Conservation (phyloP, 2,329 filamentous ascomycete species). For the Fusarium multiceps region DNA sequence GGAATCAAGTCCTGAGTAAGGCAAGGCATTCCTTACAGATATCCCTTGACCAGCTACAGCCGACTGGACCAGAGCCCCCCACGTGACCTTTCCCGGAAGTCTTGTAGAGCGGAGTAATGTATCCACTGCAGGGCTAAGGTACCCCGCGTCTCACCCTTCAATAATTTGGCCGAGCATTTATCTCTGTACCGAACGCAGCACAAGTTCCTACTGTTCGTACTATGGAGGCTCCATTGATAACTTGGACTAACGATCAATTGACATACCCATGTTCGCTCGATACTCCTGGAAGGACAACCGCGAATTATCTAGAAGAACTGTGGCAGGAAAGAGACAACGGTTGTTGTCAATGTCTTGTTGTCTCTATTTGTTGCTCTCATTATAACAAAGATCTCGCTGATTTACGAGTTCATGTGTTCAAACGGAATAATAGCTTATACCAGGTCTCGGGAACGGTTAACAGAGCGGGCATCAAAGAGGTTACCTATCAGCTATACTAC, state of each 20-base stretch:
- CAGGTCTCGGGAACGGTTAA: no score
- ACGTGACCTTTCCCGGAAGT: neutral
- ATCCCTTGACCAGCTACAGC: neutral
- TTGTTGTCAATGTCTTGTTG: neutral
- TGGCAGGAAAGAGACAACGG: neutral
- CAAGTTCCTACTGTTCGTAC: neutral
- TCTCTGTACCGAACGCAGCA: neutral
- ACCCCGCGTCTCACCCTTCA: neutral
- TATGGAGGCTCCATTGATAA: neutral
- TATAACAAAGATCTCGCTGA: no score
- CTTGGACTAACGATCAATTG: accelerated
- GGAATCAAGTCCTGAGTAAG: no score
- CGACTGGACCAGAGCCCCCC: neutral
- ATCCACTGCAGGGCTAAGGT: neutral
- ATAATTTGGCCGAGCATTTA: accelerated
- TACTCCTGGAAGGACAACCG: no score
- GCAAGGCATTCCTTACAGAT: neutral
- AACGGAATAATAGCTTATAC: no score
- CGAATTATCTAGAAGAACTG: neutral
- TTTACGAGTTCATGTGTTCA: no score
- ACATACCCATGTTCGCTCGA: neutral
- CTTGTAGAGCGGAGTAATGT: neutral
- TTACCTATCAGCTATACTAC: neutral
- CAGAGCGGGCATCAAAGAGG: no score
- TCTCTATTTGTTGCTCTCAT: no score